Conservation (phyloP, 805 yeast species). For the Sugiyamaella mastotermitis region DNA sequence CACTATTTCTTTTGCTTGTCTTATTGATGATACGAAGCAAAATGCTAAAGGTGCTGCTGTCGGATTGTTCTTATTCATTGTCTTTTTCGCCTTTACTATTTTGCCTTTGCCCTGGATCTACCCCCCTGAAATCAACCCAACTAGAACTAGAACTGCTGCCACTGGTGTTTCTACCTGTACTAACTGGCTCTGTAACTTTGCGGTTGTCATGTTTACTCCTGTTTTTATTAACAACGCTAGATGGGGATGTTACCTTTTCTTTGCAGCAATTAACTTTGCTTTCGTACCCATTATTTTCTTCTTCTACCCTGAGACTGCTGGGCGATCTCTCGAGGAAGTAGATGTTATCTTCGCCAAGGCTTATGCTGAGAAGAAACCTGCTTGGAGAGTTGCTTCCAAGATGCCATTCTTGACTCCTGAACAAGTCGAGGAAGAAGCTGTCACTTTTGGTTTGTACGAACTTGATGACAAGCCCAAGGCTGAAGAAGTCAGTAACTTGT, state of each 20-base stretch:
- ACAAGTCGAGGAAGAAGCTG: slow-evolving; percentile 58
- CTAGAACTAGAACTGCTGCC: slow-evolving; percentile 30
- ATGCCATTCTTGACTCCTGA: slow-evolving; percentile 52
- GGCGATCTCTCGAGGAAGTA: slow-evolving; percentile 68
- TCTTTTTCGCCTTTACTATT: slow-evolving; percentile 22
- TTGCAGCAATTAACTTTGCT: slow-evolving; percentile 53
- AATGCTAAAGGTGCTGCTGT: slow-evolving; percentile 22
- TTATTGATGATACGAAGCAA: slow-evolving; percentile 14
- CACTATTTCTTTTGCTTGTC: slow-evolving; percentile 20
- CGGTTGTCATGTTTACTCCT: slow-evolving; percentile 66
- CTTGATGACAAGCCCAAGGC: slow-evolving; percentile 13
- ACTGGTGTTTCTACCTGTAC: slow-evolving; percentile 59
- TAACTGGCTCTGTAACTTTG: slow-evolving; percentile 61
- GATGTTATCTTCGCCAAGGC: slow-evolving; percentile 57
- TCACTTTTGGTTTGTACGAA: slow-evolving; percentile 44
- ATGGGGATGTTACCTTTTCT: slow-evolving; percentile 66
- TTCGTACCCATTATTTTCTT: slow-evolving; percentile 60
- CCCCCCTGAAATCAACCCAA: slow-evolving; percentile 24
- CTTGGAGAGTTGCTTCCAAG: slow-evolving; percentile 58
- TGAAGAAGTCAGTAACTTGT: slow-evolving; percentile 6
- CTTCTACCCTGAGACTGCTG: slow-evolving; percentile 73
- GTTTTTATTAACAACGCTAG: slow-evolving; percentile 37
- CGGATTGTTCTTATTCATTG: slow-evolving; percentile 20
- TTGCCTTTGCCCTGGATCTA: slow-evolving; percentile 23
- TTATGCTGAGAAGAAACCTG: slow-evolving; percentile 47